phyloP scores from a whole-genome alignment of 768 basidiomycete genomes.

The Hypholoma fasciculare region DNA sequence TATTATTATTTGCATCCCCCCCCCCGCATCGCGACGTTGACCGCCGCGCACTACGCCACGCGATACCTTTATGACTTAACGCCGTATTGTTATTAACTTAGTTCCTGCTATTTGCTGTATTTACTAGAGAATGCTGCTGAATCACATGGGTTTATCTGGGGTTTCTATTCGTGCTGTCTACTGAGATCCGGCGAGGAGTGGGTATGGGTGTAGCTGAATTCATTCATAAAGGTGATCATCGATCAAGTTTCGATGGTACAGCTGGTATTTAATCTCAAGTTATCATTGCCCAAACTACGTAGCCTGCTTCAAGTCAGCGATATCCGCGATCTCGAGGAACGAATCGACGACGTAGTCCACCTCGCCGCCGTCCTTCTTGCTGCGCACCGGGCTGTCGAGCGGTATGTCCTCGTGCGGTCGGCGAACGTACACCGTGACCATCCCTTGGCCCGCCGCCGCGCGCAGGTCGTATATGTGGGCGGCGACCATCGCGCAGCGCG shows the following conservation, averaged over 20 bases:
- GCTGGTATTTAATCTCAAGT: too few relatives aligned
- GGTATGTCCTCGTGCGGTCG: constrained; percentile 45
- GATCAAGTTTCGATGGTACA: too few relatives aligned
- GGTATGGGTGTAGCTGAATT: too few relatives aligned
- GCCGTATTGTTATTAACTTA: too few relatives aligned
- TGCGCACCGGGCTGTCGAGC: constrained; percentile 28
- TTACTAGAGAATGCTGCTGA: too few relatives aligned
- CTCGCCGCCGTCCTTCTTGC: constrained; percentile 54
- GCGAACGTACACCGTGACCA: constrained; percentile 61
- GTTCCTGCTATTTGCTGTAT: too few relatives aligned
- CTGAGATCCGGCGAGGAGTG: too few relatives aligned
- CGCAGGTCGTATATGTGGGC: constrained; percentile 60
- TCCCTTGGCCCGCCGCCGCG: constrained; percentile 50
- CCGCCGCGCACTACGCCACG: constrained; percentile 9
- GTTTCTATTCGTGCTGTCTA: too few relatives aligned
- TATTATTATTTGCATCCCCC: constrained; percentile 7
- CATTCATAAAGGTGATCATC: too few relatives aligned
- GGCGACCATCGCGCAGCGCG: constrained; percentile 63
- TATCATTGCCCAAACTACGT: too few relatives aligned
- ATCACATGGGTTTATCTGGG: too few relatives aligned
- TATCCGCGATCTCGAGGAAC: constrained; percentile 47
- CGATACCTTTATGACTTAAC: too few relatives aligned
- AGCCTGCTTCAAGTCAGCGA: not conserved
- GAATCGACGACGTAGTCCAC: constrained; percentile 57
- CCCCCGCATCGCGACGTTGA: constrained; percentile 11